Evolutionary conservation across 306 rosid genomes (phyloP).

Genomic region (Phaseolus lunatus): DNA sequence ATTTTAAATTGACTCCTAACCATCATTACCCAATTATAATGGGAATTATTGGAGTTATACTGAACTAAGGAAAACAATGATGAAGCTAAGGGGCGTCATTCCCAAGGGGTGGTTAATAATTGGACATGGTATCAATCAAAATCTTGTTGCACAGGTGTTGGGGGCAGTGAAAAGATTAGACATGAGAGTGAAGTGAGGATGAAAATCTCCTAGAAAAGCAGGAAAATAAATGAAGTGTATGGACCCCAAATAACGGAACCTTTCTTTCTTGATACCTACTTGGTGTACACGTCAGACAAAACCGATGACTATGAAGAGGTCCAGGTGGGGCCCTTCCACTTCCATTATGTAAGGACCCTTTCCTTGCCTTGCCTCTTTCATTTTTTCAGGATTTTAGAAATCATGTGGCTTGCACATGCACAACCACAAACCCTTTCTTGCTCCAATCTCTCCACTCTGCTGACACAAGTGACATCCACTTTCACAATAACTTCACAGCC

Average conservation of each 20-base stretch:
- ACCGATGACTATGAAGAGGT: constrained; percentile 50
- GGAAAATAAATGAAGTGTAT: constrained; percentile 33
- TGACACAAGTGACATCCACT: constrained; percentile 48
- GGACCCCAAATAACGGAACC: constrained; percentile 42
- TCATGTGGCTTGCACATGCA: constrained; percentile 54
- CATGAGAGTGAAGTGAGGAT: background rate
- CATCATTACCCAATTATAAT: background rate
- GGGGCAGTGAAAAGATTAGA: background rate
- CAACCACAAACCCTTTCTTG: constrained; percentile 22
- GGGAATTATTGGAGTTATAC: background rate
- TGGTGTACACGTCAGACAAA: constrained; percentile 63
- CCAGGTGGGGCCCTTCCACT: constrained; percentile 42
- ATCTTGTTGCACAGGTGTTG: constrained; percentile 5
- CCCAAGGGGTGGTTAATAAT: constrained; percentile 26
- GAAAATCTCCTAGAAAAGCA: constrained; percentile 7
- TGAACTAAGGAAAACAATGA: background rate
- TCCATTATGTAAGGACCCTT: constrained; percentile 51
- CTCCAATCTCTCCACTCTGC: constrained; percentile 8
- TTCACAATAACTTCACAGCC: constrained; percentile 47
- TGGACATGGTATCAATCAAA: background rate
- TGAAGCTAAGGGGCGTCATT: background rate
- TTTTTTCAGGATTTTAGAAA: constrained; percentile 40
- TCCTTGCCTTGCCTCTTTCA: constrained; percentile 8
- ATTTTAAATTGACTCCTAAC: background rate
- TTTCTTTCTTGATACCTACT: constrained; percentile 55